These are phyloP conservation scores for Croton laevigatus DNA, from an alignment of 441 rosid species.

Conservation along the genomic window DNA sequence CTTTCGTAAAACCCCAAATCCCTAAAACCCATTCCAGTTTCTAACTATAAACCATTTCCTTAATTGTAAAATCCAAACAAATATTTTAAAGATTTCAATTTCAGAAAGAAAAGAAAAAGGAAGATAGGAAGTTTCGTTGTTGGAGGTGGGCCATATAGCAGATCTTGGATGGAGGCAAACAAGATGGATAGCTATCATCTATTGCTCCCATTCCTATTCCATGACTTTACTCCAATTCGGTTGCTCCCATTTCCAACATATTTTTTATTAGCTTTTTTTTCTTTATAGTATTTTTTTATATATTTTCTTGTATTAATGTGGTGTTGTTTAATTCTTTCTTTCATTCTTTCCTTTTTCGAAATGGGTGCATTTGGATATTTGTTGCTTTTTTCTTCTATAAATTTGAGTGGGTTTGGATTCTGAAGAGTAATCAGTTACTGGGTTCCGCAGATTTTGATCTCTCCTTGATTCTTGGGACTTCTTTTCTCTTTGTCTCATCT, in stretches of 20 bases:
- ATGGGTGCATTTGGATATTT: slow-evolving; percentile 23
- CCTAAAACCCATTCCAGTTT: neutral
- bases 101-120: neutral
- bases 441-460: slow-evolving; percentile 25
- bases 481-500: slow-evolving; percentile 20
- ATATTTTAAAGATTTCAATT: neutral
- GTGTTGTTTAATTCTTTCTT: slow-evolving; percentile 3
- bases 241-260: slow-evolving; percentile 23
- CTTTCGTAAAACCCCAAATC: neutral
- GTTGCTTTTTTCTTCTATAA: slow-evolving; percentile 22
- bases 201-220: slow-evolving; percentile 26
- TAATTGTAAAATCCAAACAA: neutral
- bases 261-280: neutral
- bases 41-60: neutral
- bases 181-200: slow-evolving; percentile 24
- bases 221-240: slow-evolving; percentile 30
- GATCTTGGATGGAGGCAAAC: slow-evolving; percentile 11
- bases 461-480: slow-evolving; percentile 20
- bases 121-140: neutral
- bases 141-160: slow-evolving; percentile 13
- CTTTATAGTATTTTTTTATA: neutral
- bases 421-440: slow-evolving; percentile 25
- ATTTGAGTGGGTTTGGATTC: slow-evolving; percentile 14
- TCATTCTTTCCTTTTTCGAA: slow-evolving; percentile 7
- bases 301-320: neutral